Evolutionary conservation across 352 stramenopile genomes (phyloP).

Genomic region (Pythium aristosporum): DNA sequence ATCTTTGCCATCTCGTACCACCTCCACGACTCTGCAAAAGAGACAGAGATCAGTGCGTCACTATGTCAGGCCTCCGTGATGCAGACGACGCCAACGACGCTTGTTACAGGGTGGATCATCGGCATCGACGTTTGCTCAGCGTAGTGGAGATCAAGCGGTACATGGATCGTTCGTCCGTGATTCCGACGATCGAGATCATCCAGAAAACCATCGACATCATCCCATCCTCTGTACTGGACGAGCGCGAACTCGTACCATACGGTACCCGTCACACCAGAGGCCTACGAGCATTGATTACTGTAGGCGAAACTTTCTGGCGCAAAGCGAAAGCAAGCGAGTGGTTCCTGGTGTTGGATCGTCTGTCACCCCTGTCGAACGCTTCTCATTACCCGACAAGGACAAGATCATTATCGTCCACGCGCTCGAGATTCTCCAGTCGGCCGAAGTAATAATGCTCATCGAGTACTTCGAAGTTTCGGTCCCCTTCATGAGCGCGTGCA

Average conservation of each 20-base stretch:
- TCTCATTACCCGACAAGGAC: background rate
- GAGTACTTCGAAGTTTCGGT: slow-evolving; percentile 17
- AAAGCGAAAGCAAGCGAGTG: too few species aligned
- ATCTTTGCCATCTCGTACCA: too few species aligned
- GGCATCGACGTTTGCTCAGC: background rate
- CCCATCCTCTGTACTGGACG: too few species aligned
- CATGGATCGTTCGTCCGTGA: background rate
- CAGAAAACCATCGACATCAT: background rate
- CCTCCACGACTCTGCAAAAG: too few species aligned
- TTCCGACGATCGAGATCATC: background rate
- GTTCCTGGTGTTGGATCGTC: too few species aligned
- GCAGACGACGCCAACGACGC: background rate
- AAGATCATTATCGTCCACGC: background rate
- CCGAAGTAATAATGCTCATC: slow-evolving; percentile 20
- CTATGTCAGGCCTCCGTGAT: slow-evolving; percentile 1
- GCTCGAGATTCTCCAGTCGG: slow-evolving; percentile 15
- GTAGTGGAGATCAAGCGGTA: background rate
- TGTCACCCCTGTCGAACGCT: too few species aligned
- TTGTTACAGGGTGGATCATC: background rate
- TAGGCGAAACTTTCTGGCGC: too few species aligned
- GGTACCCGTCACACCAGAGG: too few species aligned
- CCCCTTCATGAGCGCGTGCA: slow-evolving; percentile 3
- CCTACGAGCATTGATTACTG: too few species aligned
- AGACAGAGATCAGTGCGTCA: background rate
- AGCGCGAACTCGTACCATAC: too few species aligned